Evolutionary conservation across 2,329 filamentous ascomycete species (phyloP), one percentile per base, ranked within the genome.

Genomic region (Emmonsia crescens): DNA sequence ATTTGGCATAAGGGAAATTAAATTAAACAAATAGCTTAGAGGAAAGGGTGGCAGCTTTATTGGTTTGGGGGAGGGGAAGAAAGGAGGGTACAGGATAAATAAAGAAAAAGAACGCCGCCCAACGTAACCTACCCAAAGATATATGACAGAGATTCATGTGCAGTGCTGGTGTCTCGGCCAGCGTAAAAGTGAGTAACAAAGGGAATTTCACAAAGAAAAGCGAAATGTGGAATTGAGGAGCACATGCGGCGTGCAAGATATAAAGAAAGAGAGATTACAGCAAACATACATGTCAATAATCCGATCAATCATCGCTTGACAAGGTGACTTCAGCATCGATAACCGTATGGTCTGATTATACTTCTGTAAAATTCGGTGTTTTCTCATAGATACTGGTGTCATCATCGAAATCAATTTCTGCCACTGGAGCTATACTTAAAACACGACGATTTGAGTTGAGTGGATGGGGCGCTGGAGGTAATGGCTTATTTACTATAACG

Each of bases 401-500:
- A 29, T 57, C 59, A 27, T 57, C 54, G n/a, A 59, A 38, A 21
- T 60, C 40, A 4, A 24, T 38, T 24, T 59, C 59, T 16, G 59
- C 2, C 3, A 48, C 21, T 1, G 59, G 46, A 29, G 48, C 52
- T 1, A 51, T 42, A 31, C 42, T 60, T n/a, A 51, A 31, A 33
- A 27, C 42, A 31, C 48, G 27, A 5, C 49, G 48, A 24, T 48
- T 44, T 10, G 27, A 21, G 19, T 56, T 59, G 29, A 42, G 40
- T 6, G 40, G 31, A 9, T 36, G 56, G 14, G 57, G 31, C 5
- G 56, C 48, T 21, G 31, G 27, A 12, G 62, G 55, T 27, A 55
- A 16, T 16, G 62, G 59, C 14, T 63, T 61, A 38, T 24, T 59
- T 33, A 57, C 31, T 24, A 60, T 60, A 27, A 57, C 57, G 4